Base-by-base conservation (phyloP, 352 stramenopile species). In the Phytophthora capsici region DNA sequence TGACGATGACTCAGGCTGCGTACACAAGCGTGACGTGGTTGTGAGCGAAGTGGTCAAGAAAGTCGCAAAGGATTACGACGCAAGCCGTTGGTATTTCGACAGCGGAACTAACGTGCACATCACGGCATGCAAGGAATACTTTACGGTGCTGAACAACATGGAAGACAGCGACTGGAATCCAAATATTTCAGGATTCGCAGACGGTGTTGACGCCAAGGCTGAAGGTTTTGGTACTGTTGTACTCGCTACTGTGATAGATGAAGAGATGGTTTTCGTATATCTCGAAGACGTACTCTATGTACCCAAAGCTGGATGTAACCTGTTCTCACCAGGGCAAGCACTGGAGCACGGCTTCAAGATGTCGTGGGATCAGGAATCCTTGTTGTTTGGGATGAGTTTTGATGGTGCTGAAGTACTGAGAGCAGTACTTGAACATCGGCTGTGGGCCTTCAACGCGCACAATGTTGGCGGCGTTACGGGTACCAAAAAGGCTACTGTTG, bases 141-240 rank as follows among this genome's bases (percentile, higher is more conserved):
- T 70, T 8, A 64, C 53, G 0, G n/a, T 20, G 12, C 1, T 61
- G 3, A 23, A 60, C 0, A 52, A 23, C 23, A 64, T 70, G 62
- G 53, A 64, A 7, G 52, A 69, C 17, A 58, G 60, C 28, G 46
- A 37, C 16, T 62, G 60, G 19, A 63, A 68, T 37, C 25, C 48
- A 7, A 63, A 2, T 0, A 57, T 61, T 6, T 30, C 41, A n/a
- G 47, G 47, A 2, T 60, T 64, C 17, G 54, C 62, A 36, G 54
- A 53, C 10, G 28, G 30, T 22, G 19, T 40, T 12, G 47, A 46
- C 36, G 34, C 41, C 8, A 6, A 60, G 25, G 53, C 53, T 8
- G 48, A 64, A 53, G 62, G 62, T 10, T 61, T 70, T 34, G 48
- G 62, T 1, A 64, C 47, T 8, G 57, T 63, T 32, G 8, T 61